Evolutionary conservation across 768 basidiomycete genomes (phyloP), one percentile per base, ranked within the genome.

Genomic region (Crassisporium funariophilum): DNA sequence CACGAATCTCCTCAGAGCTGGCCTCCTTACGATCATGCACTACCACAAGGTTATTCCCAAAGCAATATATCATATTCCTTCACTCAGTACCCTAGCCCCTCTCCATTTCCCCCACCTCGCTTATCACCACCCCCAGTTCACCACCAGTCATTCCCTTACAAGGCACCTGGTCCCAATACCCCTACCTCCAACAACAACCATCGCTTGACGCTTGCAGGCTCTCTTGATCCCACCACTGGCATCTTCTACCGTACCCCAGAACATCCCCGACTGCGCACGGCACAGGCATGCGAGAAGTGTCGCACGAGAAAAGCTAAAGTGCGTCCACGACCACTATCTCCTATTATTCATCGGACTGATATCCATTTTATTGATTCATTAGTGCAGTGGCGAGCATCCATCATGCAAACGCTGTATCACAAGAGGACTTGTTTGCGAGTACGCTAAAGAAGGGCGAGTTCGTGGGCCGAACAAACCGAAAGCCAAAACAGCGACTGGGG

Each of bases 261-360:
- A 53, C 81, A 83, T 46, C 77, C 83, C 1, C 75, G 85, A 0
- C 65, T 85, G 22, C 77, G 86, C 40, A 88, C 87, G 0, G 80
- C 82, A 0, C 86, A 88, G 57, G 86, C 86, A 3, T 89, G 86
- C 64, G 82, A 88, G 57, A 84, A 84, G 59, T 88, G 87, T 61
- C 76, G 87, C 11, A 73, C 72, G 1, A 68, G 86, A 40, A 90
- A 88, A 62, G 86, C 84, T 22, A 90, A 89, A 75, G 86, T 87
- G 54, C 38, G 75, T 59, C 19, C 43, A 22, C 19, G 42, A 11
- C 37, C 47, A 25, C 46, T 31, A 19, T 44, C 5, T 13, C 38
- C 36, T 45, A 44, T 41, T 36, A 37, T 43, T 37, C 35, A 44
- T 44, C n/a, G 39, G 46, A 42, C 46, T 37, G 44, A 39, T 36